Evolutionary conservation across 202 grass and related monocot genomes (phyloP), one percentile per base, ranked within the genome.

Genomic region (Carex arenaria): DNA sequence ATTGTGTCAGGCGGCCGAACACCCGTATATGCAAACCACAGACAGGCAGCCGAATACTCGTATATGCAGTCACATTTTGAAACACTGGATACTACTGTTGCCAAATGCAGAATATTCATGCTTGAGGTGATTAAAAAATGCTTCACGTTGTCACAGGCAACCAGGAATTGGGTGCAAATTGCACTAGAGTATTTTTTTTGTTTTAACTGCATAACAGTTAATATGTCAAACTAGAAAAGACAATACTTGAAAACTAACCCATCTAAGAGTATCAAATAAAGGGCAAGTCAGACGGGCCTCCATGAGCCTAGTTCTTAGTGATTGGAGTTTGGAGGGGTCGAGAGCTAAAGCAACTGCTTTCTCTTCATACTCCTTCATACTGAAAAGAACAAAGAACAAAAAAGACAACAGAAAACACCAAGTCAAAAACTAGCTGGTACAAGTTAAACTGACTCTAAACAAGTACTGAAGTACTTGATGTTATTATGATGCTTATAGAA

Each of bases 341-440:
- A 83, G 62, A 32, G 96, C 93, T 59, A 99, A 84, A 20, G 84
- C 79, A 72, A 95, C 93, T 20, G 96, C 93, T 77, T 89, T 93
- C 30, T 95, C 88, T 90, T 99, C 96, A 8, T 99, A 99, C 62
- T 99, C 91, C 78, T 93, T 83, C 85, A 90, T 90, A 81, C 96
- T 99, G 75, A 49, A 43, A 80, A 72, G 30, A 66, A 90, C 5
- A 74, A 71, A 36, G 51, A 80, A 68, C 9, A 40, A 13, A 17
- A 0, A 75, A 57, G 0, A 7, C 7, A 34, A 34, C 7, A 31
- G 72, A 30, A 56, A 54, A 55, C 5, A 54, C 12, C 17, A 51
- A 81, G 64, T 63, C 38, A 7, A 52, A 68, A 22, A 52, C 28
- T 5, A 76, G 12, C 3, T 18, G 9, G 14, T 68, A 65, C 14